A percentile compares a stretch with the other conserved stretches of the same genome.
These are phyloP conservation scores for Penicillium cosmopolitanum DNA, from an alignment of 495 filamentous ascomycete species.

Conservation along the genomic window DNA sequence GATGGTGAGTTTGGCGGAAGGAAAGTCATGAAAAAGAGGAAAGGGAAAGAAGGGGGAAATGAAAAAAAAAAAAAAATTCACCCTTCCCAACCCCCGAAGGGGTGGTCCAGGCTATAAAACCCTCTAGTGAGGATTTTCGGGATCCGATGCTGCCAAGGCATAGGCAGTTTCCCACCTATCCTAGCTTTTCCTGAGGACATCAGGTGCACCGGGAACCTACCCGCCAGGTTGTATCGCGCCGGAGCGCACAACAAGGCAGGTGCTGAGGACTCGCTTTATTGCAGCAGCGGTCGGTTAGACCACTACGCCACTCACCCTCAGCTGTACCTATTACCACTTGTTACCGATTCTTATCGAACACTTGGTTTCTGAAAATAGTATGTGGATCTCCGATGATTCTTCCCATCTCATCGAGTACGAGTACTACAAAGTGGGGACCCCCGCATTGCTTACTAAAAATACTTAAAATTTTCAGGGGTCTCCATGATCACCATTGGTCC, in stretches of 20 bases:
- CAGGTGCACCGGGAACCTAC: background rate
- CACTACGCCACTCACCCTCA: conserved; percentile 12
- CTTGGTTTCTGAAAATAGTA: background rate
- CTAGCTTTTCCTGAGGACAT: background rate
- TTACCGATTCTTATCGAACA: background rate
- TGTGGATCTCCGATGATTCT: background rate
- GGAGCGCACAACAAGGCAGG: background rate
- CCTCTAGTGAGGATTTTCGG: background rate
- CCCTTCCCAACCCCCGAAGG: background rate
- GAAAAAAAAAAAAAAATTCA: background rate
- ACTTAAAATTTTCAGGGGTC: background rate
- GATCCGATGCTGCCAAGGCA: background rate
- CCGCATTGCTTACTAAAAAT: background rate
- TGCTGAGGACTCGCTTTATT: conserved; percentile 8
- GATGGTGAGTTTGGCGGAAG: too few relatives aligned
- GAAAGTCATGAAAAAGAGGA: too few relatives aligned
- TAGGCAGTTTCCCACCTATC: background rate
- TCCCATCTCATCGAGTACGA: too few relatives aligned
- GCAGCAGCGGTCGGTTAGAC: background rate
- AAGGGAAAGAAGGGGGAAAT: too few relatives aligned
- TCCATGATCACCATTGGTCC: background rate
- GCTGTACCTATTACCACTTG: background rate
- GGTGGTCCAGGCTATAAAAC: conserved; percentile 1
- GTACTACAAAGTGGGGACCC: background rate
- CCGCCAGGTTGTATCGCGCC: too few relatives aligned